Evolutionary conservation across 352 stramenopile genomes (phyloP).

Genomic region (Globisporangium recalcitrans): DNA sequence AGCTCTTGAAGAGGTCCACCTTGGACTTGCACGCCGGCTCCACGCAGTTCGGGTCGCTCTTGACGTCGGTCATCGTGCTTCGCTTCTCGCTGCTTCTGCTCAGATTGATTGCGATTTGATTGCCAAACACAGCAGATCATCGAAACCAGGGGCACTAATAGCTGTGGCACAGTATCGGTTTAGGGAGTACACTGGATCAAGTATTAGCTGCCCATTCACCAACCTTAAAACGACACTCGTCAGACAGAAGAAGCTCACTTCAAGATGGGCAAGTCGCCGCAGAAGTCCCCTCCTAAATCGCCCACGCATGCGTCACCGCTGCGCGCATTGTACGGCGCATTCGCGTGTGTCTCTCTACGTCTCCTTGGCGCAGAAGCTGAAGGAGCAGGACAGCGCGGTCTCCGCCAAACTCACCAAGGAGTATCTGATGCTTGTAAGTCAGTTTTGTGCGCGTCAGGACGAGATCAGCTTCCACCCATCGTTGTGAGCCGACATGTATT

Average conservation of each 20-base stretch:
- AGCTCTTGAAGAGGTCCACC: slow-evolving; percentile 79
- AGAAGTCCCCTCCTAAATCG: slow-evolving; percentile 50
- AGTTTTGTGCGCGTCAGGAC: not conserved
- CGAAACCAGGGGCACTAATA: slow-evolving; percentile 1
- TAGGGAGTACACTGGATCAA: too few species aligned
- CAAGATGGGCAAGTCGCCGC: slow-evolving; percentile 24
- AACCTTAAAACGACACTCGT: slow-evolving; percentile 8
- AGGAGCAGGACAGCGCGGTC: slow-evolving; percentile 51
- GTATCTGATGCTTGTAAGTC: slow-evolving; percentile 58
- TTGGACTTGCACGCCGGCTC: slow-evolving; percentile 84
- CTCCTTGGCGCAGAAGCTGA: slow-evolving; percentile 60
- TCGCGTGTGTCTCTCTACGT: too few species aligned
- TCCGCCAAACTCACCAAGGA: slow-evolving; percentile 78
- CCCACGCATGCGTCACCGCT: slow-evolving; percentile 13
- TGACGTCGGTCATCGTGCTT: slow-evolving; percentile 27
- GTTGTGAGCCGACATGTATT: not conserved
- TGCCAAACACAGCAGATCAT: not conserved
- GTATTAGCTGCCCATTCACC: not conserved
- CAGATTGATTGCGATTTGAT: slow-evolving; percentile 2
- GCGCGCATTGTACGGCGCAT: slow-evolving; percentile 23
- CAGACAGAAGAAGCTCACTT: not conserved
- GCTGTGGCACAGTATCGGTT: not conserved
- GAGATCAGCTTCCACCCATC: too few species aligned
- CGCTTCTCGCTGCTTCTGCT: slow-evolving; percentile 2
- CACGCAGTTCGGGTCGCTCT: slow-evolving; percentile 78